phyloP scores from a whole-genome alignment of 352 stramenopile genomes.

The Thraustochytrium sp. region DNA sequence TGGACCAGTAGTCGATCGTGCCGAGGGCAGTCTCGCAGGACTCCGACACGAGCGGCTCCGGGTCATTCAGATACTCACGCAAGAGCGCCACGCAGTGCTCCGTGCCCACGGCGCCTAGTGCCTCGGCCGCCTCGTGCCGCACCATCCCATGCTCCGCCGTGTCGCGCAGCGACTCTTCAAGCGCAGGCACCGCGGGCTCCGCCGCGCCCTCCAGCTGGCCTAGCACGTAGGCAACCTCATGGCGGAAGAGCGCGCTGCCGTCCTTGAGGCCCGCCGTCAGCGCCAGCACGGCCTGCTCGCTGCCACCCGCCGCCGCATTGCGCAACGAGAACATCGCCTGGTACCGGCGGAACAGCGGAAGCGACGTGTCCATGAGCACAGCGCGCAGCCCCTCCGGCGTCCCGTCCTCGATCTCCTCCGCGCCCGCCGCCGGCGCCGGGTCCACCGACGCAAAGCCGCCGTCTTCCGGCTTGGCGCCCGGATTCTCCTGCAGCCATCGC shows the following conservation, averaged over 20 bases:
- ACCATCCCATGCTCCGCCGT: conserved; percentile 90
- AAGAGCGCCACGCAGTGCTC: conserved; percentile 82
- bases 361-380: conserved; percentile 72
- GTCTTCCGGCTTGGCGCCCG: conserved; percentile 51
- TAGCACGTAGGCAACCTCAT: conserved; percentile 87
- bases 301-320: conserved; percentile 74
- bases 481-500: conserved; percentile 72
- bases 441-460: conserved; percentile 91
- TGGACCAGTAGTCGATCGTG: conserved; percentile 89
- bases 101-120: conserved; percentile 88
- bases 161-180: conserved; percentile 80
- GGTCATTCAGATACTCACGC: conserved; percentile 60
- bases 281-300: conserved; percentile 62
- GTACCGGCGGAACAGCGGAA: conserved; percentile 84
- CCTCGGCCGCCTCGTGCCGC: conserved; percentile 92
- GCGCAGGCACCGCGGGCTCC: conserved; percentile 64
- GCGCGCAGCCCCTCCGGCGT: conserved; percentile 68
- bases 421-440: conserved; percentile 76
- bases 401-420: conserved; percentile 41
- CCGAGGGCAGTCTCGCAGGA: conserved; percentile 92
- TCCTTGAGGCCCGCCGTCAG: conserved; percentile 63
- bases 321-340: conserved; percentile 96
- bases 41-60: conserved; percentile 82
- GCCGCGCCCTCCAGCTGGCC: conserved; percentile 79
- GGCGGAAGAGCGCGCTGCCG: conserved; percentile 68